Base-by-base conservation (phyloP, 768 basidiomycete genomes). In the Pholiota molesta region DNA sequence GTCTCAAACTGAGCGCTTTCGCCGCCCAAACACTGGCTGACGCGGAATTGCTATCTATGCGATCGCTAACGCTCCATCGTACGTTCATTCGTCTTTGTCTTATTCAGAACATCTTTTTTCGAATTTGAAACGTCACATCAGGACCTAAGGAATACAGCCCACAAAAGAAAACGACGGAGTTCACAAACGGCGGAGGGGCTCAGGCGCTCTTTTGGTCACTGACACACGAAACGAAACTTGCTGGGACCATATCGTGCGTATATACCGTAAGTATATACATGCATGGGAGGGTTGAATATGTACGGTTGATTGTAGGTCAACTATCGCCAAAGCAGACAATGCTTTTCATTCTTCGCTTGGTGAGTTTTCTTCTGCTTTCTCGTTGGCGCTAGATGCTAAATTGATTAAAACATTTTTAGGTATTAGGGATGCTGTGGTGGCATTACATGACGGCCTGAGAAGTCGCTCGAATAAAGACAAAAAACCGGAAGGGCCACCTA, bases 21-120 rank as follows among this genome's bases (percentile, higher is more conserved):
- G 85, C 83, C 4, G 86, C 84, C 0, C 84, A 84, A 61, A 72
- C 77, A 0, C 68, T 88, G 9, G 73, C 73, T 0, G 81, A 86
- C 44, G 79, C 79, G 2, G 76, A 78, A 37, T 65, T 78, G 55
- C 66, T 83, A 61, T 74, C 82, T 10, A 64, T 83, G 62, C 70
- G 77, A 9, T 72, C 70, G 10, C 70, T 89, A 45, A 78, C 84
- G 40, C 74, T 78, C 3, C 83, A 87, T 72, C 78, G 87, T 82
- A 68, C 61, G 79, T 62, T 19, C n/a, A 16, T 44, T 23, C 11
- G 8, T 10, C 29, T 55, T 35, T 26, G 14, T 16, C 14, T 35
- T 40, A 17, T 54, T 9, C n/a, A 19, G 4, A 39, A 13, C 19
- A 13, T n/a, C 11, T 47, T 45, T 39, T n/a, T n/a, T n/a, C n/a